These are phyloP conservation scores for Bifiguratus adelaidae DNA, from an alignment of 192 early-diverging fungal species.

Conservation along the genomic window DNA sequence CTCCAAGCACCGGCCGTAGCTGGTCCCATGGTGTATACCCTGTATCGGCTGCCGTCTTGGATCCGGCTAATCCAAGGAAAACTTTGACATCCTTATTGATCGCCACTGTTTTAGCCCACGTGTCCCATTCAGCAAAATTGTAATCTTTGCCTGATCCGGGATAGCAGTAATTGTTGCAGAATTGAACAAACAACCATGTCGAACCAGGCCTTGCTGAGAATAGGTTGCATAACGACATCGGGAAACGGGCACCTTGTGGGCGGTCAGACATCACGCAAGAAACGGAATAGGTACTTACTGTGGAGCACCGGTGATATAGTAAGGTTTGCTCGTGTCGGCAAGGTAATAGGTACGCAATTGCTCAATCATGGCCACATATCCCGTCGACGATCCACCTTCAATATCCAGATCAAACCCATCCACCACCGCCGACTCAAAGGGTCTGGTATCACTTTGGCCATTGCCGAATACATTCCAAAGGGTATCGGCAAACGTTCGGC, in stretches of 20 bases:
- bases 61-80: constrained; percentile 53
- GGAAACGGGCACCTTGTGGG: constrained; percentile 57
- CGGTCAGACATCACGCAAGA: constrained; percentile 48
- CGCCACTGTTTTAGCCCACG: constrained; percentile 45
- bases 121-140: constrained; percentile 68
- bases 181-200: constrained; percentile 69
- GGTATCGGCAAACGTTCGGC: background rate
- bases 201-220: constrained; percentile 46
- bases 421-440: constrained; percentile 11
- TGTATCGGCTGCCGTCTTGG: constrained; percentile 34
- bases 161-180: constrained; percentile 65
- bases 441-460: constrained; percentile 6
- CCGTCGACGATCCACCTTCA: constrained; percentile 6
- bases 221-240: constrained; percentile 51
- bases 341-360: constrained; percentile 3
- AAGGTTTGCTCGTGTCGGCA: constrained; percentile 13
- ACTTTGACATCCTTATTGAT: constrained; percentile 54
- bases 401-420: constrained; percentile 16
- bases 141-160: constrained; percentile 48
- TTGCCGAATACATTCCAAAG: constrained; percentile 11
- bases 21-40: no score
- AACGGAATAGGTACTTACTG: no score
- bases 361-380: constrained; percentile 10
- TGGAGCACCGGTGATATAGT: constrained; percentile 57
- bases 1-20: no score